These are phyloP conservation scores for Aspergillus ochraceus DNA, from an alignment of 2,329 filamentous ascomycete species.

Conservation along the genomic window DNA sequence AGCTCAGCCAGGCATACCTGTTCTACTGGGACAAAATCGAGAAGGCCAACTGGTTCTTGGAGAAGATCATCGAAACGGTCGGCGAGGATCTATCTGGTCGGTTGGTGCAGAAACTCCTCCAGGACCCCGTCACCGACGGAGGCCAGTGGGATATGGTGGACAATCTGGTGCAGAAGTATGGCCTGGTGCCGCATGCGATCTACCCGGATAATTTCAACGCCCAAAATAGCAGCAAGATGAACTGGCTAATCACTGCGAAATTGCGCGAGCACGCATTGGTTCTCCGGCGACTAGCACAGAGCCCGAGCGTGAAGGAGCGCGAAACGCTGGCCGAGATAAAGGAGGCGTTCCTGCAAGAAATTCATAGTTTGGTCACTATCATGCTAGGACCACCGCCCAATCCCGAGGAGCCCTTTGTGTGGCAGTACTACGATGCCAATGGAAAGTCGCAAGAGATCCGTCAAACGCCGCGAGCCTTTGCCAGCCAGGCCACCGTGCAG, in stretches of 20 bases:
- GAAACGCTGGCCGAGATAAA: conserved; percentile 56
- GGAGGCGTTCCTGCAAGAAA: conserved; percentile 73
- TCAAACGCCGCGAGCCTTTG: conserved; percentile 70
- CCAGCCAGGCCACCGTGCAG: conserved; percentile 56
- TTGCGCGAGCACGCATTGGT: conserved; percentile 80
- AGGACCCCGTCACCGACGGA: conserved; percentile 71
- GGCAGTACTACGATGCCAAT: conserved; percentile 74
- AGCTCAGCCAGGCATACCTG: conserved; percentile 83
- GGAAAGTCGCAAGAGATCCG: conserved; percentile 63
- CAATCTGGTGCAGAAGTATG: conserved; percentile 83
- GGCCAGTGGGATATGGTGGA: conserved; percentile 93
- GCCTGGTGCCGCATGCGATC: conserved; percentile 76
- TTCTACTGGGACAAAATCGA: conserved; percentile 96
- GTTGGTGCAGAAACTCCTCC: conserved; percentile 69
- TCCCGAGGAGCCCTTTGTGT: conserved; percentile 69
- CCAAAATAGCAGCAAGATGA: conserved; percentile 67
- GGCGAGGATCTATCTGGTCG: conserved; percentile 69
- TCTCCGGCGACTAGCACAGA: conserved; percentile 59
- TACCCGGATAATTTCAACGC: conserved; percentile 85
- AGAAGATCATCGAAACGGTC: conserved; percentile 75
- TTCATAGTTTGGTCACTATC: conserved; percentile 78
- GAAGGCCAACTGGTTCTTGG: conserved; percentile 86
- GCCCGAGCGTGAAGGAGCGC: conserved; percentile 31
- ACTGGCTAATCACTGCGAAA: conserved; percentile 76
- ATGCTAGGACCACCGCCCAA: conserved; percentile 77